Percentiles rank a stretch among this genome's conserved stretches.
phyloP scores from a whole-genome alignment of 1,284 basidiomycete genomes.

The Pseudozyma pruni region DNA sequence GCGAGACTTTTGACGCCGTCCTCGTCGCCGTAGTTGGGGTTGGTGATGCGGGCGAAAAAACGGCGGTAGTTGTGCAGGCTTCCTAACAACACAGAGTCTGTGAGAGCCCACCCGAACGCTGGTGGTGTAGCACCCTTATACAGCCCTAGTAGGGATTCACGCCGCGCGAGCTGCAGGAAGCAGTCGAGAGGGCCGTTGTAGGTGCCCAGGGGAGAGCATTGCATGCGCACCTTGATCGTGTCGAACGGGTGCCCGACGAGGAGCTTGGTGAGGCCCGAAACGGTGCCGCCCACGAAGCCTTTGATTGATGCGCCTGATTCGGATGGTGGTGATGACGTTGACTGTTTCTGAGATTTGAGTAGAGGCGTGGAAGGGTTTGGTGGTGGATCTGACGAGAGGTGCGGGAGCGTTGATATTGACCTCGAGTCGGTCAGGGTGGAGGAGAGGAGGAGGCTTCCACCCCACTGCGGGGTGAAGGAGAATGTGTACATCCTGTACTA shows the following conservation, averaged over 20 bases:
- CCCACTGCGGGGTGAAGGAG: conserved; percentile 26
- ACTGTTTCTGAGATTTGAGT: neutral
- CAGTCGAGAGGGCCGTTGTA: conserved; percentile 78
- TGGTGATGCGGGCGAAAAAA: conserved; percentile 25
- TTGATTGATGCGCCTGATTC: conserved; percentile 51
- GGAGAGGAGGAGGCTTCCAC: conserved; percentile 16
- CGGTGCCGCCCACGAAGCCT: conserved; percentile 68
- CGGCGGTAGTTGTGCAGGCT: conserved; percentile 71
- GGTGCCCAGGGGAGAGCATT: conserved; percentile 78
- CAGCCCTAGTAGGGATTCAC: conserved; percentile 71
- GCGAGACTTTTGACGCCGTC: conserved; percentile 42
- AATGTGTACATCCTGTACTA: conserved; percentile 20
- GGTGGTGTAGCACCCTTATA: conserved; percentile 74
- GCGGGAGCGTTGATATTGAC: conserved; percentile 22
- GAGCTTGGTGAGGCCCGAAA: conserved; percentile 69
- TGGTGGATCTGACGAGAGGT: conserved; percentile 24
- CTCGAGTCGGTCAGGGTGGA: conserved; percentile 1
- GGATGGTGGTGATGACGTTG: neutral
- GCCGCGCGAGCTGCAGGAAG: conserved; percentile 74
- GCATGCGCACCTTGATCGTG: conserved; percentile 80
- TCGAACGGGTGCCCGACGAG: conserved; percentile 72
- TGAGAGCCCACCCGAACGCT: conserved; percentile 79
- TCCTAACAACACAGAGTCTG: conserved; percentile 80
- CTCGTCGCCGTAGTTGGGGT: conserved; percentile 18
- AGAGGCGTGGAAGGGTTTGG: conserved; percentile 24